Conservation (phyloP, 2,329 filamentous ascomycete genomes). For the Fusarium abutilonis region DNA sequence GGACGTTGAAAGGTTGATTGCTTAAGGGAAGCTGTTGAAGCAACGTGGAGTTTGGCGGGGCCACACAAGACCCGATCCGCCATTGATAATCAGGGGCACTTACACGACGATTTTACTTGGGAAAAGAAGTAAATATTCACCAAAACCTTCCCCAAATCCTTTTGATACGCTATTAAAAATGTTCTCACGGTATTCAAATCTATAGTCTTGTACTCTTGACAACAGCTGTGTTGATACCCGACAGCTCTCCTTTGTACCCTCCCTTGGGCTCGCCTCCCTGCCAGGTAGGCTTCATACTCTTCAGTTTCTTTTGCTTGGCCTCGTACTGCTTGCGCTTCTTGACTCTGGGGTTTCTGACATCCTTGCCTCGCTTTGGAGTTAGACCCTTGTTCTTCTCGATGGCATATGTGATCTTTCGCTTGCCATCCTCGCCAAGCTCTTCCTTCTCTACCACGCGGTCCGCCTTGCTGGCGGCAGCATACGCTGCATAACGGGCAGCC, state of each 20-base stretch:
- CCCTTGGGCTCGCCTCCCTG: conserved; percentile 85
- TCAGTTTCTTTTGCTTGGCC: conserved; percentile 96
- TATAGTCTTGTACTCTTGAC: conserved; percentile 94
- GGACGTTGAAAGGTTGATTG: conserved; percentile 12
- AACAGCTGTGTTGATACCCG: conserved; percentile 93
- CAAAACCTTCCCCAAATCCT: conserved; percentile 1
- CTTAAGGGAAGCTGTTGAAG: conserved; percentile 33
- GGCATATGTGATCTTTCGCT: conserved; percentile 89
- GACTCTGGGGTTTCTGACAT: conserved; percentile 91
- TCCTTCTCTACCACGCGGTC: conserved; percentile 72
- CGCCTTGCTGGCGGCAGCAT: conserved; percentile 69
- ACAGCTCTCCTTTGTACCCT: conserved; percentile 90
- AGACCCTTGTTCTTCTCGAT: conserved; percentile 99
- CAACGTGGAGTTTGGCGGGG: conserved; percentile 45
- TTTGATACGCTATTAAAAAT: conserved; percentile 31
- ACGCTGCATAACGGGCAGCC: conserved; percentile 64
- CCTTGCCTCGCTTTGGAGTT: conserved; percentile 89
- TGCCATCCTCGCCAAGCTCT: conserved; percentile 81
- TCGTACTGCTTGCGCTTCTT: conserved; percentile 99
- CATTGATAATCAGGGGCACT: conserved; percentile 12
- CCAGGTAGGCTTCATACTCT: conserved; percentile 85
- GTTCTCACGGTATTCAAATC: conserved; percentile 28
- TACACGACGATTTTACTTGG: not conserved
- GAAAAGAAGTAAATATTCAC: not conserved
- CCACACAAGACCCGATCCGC: conserved; percentile 25